Percentiles rank a stretch among this genome's conserved stretches.
Evolutionary conservation across 768 basidiomycete genomes (phyloP).

Genomic region (Gymnopilus dilepis): DNA sequence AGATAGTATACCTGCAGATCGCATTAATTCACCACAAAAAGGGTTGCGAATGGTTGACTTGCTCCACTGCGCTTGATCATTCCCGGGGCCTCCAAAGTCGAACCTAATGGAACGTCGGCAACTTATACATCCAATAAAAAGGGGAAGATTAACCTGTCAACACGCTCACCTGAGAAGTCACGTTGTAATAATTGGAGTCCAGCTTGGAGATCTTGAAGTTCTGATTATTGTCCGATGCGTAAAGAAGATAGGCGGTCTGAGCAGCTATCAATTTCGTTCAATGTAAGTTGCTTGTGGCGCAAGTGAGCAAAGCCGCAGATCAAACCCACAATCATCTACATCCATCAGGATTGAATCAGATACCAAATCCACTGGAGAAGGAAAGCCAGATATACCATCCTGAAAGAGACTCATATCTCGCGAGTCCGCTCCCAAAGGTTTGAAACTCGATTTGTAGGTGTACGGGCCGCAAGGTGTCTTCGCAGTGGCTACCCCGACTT

Average conservation of each 20-base stretch:
- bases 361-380: too few relatives aligned
- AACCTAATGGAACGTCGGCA: conserved; percentile 37
- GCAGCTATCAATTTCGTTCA: too few relatives aligned
- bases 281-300: too few relatives aligned
- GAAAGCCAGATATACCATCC: conserved; percentile 44
- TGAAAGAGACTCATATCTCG: conserved; percentile 64
- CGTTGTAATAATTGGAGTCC: conserved; percentile 64
- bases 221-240: conserved; percentile 71
- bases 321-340: conserved; percentile 46
- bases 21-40: neutral
- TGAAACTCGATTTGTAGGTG: conserved; percentile 57
- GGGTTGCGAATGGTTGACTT: conserved; percentile 1
- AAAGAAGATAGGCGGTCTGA: conserved; percentile 61
- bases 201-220: conserved; percentile 68
- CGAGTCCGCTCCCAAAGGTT: conserved; percentile 62
- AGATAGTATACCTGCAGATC: conserved; percentile 53
- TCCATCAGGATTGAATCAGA: too few relatives aligned
- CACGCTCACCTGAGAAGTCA: conserved; percentile 50
- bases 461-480: conserved; percentile 66
- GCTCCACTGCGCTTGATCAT: conserved; percentile 64
- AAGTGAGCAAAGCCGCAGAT: too few relatives aligned
- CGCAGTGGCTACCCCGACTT: conserved; percentile 66
- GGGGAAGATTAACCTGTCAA: conserved; percentile 42
- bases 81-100: conserved; percentile 66
- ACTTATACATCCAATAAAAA: conserved; percentile 21